Evolutionary conservation across 208 protist genomes (phyloP).

Genomic region (Crithidia fasciculata): DNA sequence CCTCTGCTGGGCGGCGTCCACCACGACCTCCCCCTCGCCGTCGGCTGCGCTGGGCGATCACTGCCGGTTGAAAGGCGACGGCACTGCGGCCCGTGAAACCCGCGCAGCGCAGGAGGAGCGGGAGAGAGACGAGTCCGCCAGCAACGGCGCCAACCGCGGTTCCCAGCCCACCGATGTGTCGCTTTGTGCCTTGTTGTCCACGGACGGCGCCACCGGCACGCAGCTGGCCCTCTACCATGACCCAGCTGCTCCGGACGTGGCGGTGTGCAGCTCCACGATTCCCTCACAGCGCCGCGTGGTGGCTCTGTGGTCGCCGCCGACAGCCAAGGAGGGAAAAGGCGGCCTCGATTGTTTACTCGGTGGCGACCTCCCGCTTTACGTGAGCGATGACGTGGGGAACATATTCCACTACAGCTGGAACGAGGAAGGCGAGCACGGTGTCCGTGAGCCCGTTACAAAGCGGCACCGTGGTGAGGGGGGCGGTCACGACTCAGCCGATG

Average conservation of each 20-base stretch:
- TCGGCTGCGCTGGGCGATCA: slow-evolving; percentile 16
- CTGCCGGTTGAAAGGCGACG: slow-evolving; percentile 31
- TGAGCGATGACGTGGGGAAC: slow-evolving; percentile 42
- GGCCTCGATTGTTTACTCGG: background rate
- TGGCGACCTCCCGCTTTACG: slow-evolving; percentile 14
- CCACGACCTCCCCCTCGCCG: background rate
- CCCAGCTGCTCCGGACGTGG: background rate
- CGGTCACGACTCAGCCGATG: too few relatives aligned
- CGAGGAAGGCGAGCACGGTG: background rate
- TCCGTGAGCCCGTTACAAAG: slow-evolving; percentile 8
- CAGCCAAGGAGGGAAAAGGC: background rate
- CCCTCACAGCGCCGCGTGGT: slow-evolving; percentile 34
- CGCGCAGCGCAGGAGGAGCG: slow-evolving; percentile 15
- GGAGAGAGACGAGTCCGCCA: slow-evolving; percentile 9
- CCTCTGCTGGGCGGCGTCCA: slow-evolving; percentile 36
- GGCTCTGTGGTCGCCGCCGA: slow-evolving; percentile 23
- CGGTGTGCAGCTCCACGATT: slow-evolving; percentile 19
- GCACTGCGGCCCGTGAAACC: slow-evolving; percentile 28
- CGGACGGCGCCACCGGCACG: slow-evolving; percentile 39
- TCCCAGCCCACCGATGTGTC: background rate
- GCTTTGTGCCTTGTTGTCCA: slow-evolving; percentile 42
- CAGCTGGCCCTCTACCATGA: slow-evolving; percentile 28
- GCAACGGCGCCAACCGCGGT: too few relatives aligned
- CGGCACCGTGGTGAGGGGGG: slow-evolving; percentile 8
- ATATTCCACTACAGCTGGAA: slow-evolving; percentile 30